Conservation (phyloP, 768 basidiomycete species). For the Tulasnella sp. region DNA sequence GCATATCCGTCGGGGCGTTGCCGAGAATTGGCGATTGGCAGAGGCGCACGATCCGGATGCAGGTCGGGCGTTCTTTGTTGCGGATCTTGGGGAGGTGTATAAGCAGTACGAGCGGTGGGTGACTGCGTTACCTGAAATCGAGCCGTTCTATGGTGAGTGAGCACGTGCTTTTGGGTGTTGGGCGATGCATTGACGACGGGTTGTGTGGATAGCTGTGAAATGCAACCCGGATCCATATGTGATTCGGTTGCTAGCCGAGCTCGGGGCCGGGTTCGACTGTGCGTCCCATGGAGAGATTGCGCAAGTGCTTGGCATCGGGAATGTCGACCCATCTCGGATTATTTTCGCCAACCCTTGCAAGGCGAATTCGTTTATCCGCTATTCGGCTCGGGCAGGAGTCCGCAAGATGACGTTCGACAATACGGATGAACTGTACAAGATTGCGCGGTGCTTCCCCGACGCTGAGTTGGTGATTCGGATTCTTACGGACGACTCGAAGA, state of each 20-base stretch:
- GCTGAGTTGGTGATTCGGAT: constrained; percentile 90
- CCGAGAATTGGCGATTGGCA: constrained; percentile 11
- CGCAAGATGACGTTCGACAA: constrained; percentile 98
- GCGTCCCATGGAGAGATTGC: constrained; percentile 90
- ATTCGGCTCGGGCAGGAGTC: constrained; percentile 66
- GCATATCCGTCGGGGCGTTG: constrained; percentile 62
- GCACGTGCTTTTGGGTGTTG: constrained; percentile 12
- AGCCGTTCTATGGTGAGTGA: constrained; percentile 80
- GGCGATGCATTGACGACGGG: constrained; percentile 21
- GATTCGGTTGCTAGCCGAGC: constrained; percentile 73
- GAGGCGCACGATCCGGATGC: constrained; percentile 43
- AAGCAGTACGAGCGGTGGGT: constrained; percentile 76
- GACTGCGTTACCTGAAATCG: constrained; percentile 62
- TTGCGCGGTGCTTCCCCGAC: constrained; percentile 61
- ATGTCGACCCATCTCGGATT: constrained; percentile 63
- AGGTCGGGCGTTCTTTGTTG: constrained; percentile 93
- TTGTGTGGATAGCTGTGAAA: constrained; percentile 60
- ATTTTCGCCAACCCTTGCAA: constrained; percentile 99
- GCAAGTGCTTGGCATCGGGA: constrained; percentile 56
- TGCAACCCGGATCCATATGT: constrained; percentile 97
- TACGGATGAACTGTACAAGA: constrained; percentile 88
- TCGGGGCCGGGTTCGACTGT: constrained; percentile 94
- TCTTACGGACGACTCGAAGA: constrained; percentile 95
- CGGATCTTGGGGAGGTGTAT: constrained; percentile 81
- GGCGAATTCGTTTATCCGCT: constrained; percentile 81